Evolutionary conservation across 352 stramenopile species (phyloP).

Genomic region (Thraustochytrium sp.): DNA sequence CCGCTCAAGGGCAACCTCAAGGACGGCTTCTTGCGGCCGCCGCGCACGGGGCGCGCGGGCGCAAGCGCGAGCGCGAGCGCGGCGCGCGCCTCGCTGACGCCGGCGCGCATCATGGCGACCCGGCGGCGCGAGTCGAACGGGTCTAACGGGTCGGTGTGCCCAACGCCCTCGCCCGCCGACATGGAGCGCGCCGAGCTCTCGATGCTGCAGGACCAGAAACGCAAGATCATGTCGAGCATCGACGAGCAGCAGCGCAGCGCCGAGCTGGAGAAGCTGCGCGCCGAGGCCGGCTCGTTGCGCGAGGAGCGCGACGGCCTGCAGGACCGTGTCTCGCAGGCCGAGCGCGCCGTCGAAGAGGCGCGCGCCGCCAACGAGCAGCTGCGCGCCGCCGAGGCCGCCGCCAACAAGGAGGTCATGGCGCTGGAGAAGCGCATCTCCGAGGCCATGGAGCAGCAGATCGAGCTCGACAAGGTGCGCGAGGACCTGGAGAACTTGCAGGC

Average conservation of each 20-base stretch:
- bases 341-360: background rate
- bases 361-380: background rate
- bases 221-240: background rate
- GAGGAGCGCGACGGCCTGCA: background rate
- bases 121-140: background rate
- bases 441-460: background rate
- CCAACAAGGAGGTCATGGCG: background rate
- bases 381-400: background rate
- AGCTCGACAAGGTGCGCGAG: slow-evolving; percentile 29
- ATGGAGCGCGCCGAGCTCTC: background rate
- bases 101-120: background rate
- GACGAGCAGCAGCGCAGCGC: background rate
- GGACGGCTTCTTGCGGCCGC: background rate
- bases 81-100: too few species aligned
- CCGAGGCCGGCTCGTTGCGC: background rate
- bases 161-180: background rate
- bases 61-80: too few species aligned
- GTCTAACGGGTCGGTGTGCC: background rate
- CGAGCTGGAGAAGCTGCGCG: background rate
- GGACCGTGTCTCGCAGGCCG: background rate
- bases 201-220: background rate
- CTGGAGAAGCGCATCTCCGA: background rate
- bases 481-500: slow-evolving; percentile 4
- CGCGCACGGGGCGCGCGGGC: too few species aligned
- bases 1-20: background rate